Evolutionary conservation across 441 rosid species (phyloP), one percentile per base, ranked within the genome.

Genomic region (Euphorbia corollata): DNA sequence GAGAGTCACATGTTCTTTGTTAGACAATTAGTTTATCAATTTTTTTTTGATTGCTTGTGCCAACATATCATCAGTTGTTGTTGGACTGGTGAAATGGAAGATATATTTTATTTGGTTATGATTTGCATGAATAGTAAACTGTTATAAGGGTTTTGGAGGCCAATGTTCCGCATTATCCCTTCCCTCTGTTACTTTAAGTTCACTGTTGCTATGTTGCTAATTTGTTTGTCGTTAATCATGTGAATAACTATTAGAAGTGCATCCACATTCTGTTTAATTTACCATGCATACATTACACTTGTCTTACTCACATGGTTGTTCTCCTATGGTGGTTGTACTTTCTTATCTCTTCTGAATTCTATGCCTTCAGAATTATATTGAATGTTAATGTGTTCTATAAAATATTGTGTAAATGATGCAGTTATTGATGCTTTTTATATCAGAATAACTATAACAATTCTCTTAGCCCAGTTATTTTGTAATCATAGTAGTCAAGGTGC

Each of bases 261-360:
- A 70, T 20, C 0, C 16, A 9, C 61, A 30, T 59, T 27, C 13
- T 38, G 9, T 5, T 0, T 15, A 6, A 19, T 32, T 55, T 64
- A 39, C 36, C 57, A 11, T 71, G 27, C 22, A 5, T 64, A n/a
- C 56, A 55, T 55, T 22, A 5, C 57, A n/a, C 56, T 41, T 55
- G 45, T n/a, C 24, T 56, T 15, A 19, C 39, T 39, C 23, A 22
- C 22, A n/a, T 53, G 68, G 6, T 27, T 43, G 18, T 30, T 27
- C 1, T 59, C 6, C 51, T 15, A 20, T 36, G 36, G 10, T 20
- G 20, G 2, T 32, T 59, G 6, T 36, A 59, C 15, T 53, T 36
- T 68, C 24, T 51, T 6, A 16, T 10, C 23, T 45, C 27, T 51
- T 47, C 18, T 47, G 18, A 3, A 4, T 47, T 20, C 1, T 53